These are phyloP conservation scores for Nicotiana obtusifolia DNA, from an alignment of 257 asterid genomes.

Conservation along the genomic window DNA sequence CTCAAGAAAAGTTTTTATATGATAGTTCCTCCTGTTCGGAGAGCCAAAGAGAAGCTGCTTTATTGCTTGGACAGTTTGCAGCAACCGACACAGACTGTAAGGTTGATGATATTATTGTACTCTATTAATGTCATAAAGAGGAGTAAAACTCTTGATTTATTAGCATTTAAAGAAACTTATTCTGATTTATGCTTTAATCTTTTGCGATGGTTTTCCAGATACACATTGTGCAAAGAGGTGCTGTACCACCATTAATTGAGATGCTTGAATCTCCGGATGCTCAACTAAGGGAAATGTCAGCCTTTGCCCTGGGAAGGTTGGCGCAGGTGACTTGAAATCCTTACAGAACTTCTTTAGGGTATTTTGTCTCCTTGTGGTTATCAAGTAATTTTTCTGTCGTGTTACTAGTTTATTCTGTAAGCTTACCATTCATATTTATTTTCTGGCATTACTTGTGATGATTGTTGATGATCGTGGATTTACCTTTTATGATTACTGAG, in stretches of 20 bases:
- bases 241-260: conserved; percentile 86
- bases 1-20: conserved; percentile 2
- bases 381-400: background rate
- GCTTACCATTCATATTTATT: background rate
- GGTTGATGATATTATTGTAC: conserved; percentile 46
- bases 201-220: conserved; percentile 40
- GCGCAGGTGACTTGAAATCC: conserved; percentile 64
- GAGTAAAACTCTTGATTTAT: background rate
- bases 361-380: background rate
- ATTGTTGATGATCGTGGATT: background rate
- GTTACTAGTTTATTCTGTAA: background rate
- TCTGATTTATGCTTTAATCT: background rate
- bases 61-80: conserved; percentile 97
- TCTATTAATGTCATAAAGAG: background rate
- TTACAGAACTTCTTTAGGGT: conserved; percentile 3
- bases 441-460: background rate
- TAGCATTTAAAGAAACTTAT: background rate
- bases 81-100: conserved; percentile 98
- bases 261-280: conserved; percentile 93
- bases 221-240: conserved; percentile 99
- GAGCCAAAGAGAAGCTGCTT: conserved; percentile 99
- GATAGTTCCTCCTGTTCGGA: conserved; percentile 91
- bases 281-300: conserved; percentile 96
- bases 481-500: background rate
- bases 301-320: conserved; percentile 96